Percentiles rank a stretch among this genome's conserved stretches.
phyloP scores from a whole-genome alignment of 805 yeast genomes.

The Myxozyma vanderwaltii region DNA sequence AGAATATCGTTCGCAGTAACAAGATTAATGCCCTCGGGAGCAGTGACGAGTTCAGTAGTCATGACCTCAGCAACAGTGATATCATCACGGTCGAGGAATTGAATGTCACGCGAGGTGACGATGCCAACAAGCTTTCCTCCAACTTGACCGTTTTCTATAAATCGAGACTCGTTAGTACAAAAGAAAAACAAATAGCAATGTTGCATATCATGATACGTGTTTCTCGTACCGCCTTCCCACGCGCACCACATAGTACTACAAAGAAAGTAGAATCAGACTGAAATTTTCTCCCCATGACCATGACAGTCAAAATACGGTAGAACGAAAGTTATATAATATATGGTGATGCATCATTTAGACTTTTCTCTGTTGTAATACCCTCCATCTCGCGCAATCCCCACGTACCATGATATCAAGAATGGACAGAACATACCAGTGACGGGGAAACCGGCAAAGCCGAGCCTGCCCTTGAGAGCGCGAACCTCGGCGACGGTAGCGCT shows the following conservation, averaged over 20 bases:
- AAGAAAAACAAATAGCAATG: neutral
- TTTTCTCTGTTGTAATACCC: neutral
- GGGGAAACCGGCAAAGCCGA: conserved; percentile 97
- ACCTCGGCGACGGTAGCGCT: conserved; percentile 77
- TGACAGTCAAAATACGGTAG: conserved; percentile 70
- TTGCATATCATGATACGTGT: too few species aligned
- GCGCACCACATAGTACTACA: neutral
- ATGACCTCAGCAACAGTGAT: conserved; percentile 73
- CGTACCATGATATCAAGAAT: neutral
- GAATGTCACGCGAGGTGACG: conserved; percentile 94
- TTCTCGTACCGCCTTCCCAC: too few species aligned
- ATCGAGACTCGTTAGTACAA: conserved; percentile 36
- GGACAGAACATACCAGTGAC: conserved; percentile 83
- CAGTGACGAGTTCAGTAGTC: conserved; percentile 88
- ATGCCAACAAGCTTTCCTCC: conserved; percentile 93
- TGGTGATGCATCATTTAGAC: conserved; percentile 36
- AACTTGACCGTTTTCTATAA: conserved; percentile 74
- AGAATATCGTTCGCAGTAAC: conserved; percentile 86
- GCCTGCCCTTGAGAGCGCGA: conserved; percentile 63
- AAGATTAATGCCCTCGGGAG: conserved; percentile 76
- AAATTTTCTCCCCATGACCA: conserved; percentile 34
- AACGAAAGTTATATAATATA: conserved; percentile 88
- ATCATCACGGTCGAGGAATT: conserved; percentile 78
- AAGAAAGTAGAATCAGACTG: conserved; percentile 19
- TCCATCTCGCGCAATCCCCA: neutral